Evolutionary conservation across 495 filamentous ascomycete genomes (phyloP).

Genomic region (Hypoxylon fuscum): DNA sequence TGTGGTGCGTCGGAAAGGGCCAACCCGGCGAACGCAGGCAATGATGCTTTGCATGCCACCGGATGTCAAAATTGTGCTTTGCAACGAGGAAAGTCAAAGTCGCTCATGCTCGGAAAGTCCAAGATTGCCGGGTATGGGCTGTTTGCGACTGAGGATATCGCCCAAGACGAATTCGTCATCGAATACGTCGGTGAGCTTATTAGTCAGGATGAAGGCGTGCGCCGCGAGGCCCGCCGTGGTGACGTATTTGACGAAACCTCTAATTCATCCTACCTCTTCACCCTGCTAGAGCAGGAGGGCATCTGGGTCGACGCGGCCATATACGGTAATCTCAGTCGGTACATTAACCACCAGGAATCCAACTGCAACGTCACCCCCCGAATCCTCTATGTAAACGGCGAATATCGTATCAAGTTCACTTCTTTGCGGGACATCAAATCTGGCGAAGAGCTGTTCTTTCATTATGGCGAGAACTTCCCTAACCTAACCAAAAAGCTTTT

Average conservation of each 20-base stretch:
- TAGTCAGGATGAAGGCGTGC: conserved; percentile 67
- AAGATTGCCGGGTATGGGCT: conserved; percentile 72
- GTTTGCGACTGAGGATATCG: conserved; percentile 68
- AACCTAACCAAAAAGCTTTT: conserved; percentile 60
- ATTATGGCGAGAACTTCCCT: conserved; percentile 67
- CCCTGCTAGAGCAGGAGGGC: conserved; percentile 64
- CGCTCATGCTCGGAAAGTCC: conserved; percentile 68
- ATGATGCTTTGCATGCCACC: conserved; percentile 57
- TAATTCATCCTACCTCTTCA: conserved; percentile 72
- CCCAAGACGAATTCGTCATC: conserved; percentile 68
- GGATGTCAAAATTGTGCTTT: conserved; percentile 70
- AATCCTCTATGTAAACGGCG: conserved; percentile 69
- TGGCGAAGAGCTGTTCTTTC: conserved; percentile 76
- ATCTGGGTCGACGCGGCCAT: conserved; percentile 63
- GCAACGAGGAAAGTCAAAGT: conserved; percentile 67
- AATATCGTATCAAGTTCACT: conserved; percentile 73
- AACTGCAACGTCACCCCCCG: conserved; percentile 64
- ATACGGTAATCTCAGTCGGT: conserved; percentile 66
- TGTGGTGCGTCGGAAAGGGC: conserved; percentile 71
- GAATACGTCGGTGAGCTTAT: conserved; percentile 80
- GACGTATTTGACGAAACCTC: conserved; percentile 69
- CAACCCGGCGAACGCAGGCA: conserved; percentile 66
- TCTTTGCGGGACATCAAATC: conserved; percentile 65
- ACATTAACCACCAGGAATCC: conserved; percentile 71
- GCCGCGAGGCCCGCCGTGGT: conserved; percentile 62